Conservation (phyloP, 1,284 basidiomycete species). For the Golubevia pallescens region DNA sequence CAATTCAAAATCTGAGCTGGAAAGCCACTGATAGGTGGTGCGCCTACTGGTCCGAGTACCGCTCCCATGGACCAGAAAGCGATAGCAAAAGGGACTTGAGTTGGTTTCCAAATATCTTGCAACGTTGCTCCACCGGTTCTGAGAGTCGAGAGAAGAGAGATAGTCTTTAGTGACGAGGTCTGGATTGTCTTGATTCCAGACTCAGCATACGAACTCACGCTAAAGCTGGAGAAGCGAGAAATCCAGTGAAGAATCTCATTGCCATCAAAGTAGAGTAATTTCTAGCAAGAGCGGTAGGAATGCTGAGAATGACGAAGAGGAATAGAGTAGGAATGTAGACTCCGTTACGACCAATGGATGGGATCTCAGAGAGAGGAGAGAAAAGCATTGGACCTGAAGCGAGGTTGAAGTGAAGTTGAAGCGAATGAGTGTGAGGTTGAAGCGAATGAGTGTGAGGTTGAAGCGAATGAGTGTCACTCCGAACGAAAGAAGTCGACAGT, state of each 20-base stretch:
- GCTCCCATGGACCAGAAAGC: constrained; percentile 14
- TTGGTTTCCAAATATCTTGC: constrained; percentile 16
- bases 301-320: constrained; percentile 61
- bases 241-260: constrained; percentile 65
- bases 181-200: too few species aligned
- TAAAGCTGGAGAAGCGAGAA: constrained; percentile 61
- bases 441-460: too few species aligned
- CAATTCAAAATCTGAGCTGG: constrained; percentile 48
- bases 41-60: constrained; percentile 39
- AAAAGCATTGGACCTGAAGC: constrained; percentile 14
- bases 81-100: constrained; percentile 16
- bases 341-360: constrained; percentile 29
- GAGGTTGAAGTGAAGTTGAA: too few species aligned
- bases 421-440: too few species aligned
- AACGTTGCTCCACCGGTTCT: constrained; percentile 25
- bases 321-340: constrained; percentile 61
- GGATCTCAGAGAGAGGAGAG: constrained; percentile 20
- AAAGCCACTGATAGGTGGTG: constrained; percentile 48
- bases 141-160: too few species aligned
- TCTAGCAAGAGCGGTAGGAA: constrained; percentile 55
- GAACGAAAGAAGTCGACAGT: too few species aligned
- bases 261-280: constrained; percentile 60
- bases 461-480: too few species aligned
- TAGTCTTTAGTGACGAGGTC: too few species aligned
- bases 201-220: too few species aligned